Base-by-base conservation (phyloP, 495 filamentous ascomycete genomes). In the Penicillium ucsense region DNA sequence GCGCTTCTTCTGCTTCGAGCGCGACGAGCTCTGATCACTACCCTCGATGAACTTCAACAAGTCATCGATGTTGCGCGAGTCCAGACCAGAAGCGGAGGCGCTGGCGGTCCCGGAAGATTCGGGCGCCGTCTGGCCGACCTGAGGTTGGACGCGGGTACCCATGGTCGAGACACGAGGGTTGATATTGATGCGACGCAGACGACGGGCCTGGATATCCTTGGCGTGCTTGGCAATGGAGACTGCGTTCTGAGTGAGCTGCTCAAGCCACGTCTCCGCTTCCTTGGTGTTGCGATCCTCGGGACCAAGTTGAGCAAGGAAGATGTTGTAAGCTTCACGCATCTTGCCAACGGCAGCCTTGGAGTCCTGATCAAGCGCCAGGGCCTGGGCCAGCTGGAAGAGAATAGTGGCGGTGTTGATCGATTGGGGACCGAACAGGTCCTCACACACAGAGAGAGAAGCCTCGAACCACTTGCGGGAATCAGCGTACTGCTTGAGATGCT, bases 381-480 rank as follows among this genome's bases (percentile, higher is more conserved):
- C 89, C 61, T 99, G 94, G 3, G 92, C 89, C 39, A 95, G 79
- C 74, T 99, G 94, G 81, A 97, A 97, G 44, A 92, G 79, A 10
- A 99, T 82, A 12, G 90, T 95, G n/a, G 90, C 94, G 1, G 89
- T 88, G 65, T 89, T 91, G 62, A 96, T 80, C 29, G 88, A 91
- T 39, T 87, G 73, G 64, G 84, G 82, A 56, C 92, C 90, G 48
- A 88, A 94, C 12, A 95, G 78, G 39, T 83, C 75, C 67, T 96
- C 88, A 65, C 89, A 95, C 33, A 95, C 80, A 20, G 77, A 71
- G 33, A 97, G 81, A 8, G 89, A 90, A 43, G 86, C 85, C 70
- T 97, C 91, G 64, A 99, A 97, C 94, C 94, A 99, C 51, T 86
- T 74, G 46, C 90, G 84, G 9, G 90, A 96, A 64, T 94, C 88